Evolutionary conservation across 345 rosid genomes (phyloP), one percentile per base, ranked within the genome.

Genomic region (Passiflora organensis): DNA sequence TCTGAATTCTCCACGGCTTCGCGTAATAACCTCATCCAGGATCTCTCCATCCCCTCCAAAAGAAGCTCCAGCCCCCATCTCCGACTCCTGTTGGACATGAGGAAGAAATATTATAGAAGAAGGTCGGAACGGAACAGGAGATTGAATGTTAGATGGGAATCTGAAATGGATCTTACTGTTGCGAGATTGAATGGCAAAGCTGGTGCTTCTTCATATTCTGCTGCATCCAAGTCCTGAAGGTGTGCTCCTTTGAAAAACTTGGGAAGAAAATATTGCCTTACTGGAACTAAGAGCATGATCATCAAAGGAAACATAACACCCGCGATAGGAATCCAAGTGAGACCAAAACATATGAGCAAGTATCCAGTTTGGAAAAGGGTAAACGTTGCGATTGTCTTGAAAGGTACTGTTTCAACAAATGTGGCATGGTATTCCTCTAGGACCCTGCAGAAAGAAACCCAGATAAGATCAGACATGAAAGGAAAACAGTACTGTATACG

Each of bases 211-310:
- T 69, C 74, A 43, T 51, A 69, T 45, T 52, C 69, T 14, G 74
- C 56, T 14, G 73, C 73, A 58, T 69, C 69, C 23, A 69, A 51
- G 44, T 69, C 69, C 51, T 63, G 69, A 53, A 69, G 69, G 46
- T 69, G 69, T 39, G 55, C 51, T 8, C 63, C 67, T 62, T 68
- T 68, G 44, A 68, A 68, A 16, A 68, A 68, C 36, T 51, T 68
- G 16, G 72, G 72, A 52, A 68, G 63, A 2, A 63, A 19, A 34
- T 68, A 68, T 62, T 68, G 72, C 51, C 72, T 56, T 46, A 51
- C 72, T 0, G 74, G 74, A 58, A 69, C 57, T 43, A 63, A 53
- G 20, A 63, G 68, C 74, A 63, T 69, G 61, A 69, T 69, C 74
- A 69, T 63, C 65, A 63, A n/a, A 0, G 74, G 69, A 59, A 69